These are phyloP conservation scores for Ganoderma meredithae DNA, from an alignment of 1,284 basidiomycete genomes.

Conservation along the genomic window DNA sequence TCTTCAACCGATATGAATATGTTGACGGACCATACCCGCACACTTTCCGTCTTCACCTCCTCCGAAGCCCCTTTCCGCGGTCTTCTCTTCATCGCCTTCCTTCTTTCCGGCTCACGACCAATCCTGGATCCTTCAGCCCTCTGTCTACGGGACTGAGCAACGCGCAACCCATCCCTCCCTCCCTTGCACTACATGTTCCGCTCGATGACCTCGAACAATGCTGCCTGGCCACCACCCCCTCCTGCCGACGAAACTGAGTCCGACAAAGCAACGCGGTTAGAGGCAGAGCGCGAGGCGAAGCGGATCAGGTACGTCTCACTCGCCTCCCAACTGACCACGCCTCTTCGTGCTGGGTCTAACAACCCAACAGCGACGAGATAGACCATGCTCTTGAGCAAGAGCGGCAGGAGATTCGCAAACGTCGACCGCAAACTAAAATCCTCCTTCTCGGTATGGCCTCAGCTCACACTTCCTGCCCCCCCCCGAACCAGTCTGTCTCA, in stretches of 20 bases:
- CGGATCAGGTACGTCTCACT: constrained; percentile 26
- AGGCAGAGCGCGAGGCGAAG: constrained; percentile 53
- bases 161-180: background rate
- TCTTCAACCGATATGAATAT: constrained; percentile 9
- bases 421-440: constrained; percentile 51
- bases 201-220: constrained; percentile 16
- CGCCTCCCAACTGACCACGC: constrained; percentile 4
- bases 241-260: constrained; percentile 28
- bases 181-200: background rate
- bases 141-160: background rate
- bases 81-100: constrained; percentile 6
- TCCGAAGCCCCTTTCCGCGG: background rate
- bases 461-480: background rate
- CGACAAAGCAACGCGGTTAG: constrained; percentile 42
- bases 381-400: constrained; percentile 57
- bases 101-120: background rate
- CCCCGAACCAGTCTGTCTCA: background rate
- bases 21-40: background rate
- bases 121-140: background rate
- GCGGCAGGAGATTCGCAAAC: constrained; percentile 46
- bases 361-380: constrained; percentile 59
- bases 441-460: constrained; percentile 57
- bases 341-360: constrained; percentile 23
- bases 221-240: constrained; percentile 30
- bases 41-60: background rate